Conservation (phyloP, 2,329 filamentous ascomycete species). For the Dothideomycetes sp. region DNA sequence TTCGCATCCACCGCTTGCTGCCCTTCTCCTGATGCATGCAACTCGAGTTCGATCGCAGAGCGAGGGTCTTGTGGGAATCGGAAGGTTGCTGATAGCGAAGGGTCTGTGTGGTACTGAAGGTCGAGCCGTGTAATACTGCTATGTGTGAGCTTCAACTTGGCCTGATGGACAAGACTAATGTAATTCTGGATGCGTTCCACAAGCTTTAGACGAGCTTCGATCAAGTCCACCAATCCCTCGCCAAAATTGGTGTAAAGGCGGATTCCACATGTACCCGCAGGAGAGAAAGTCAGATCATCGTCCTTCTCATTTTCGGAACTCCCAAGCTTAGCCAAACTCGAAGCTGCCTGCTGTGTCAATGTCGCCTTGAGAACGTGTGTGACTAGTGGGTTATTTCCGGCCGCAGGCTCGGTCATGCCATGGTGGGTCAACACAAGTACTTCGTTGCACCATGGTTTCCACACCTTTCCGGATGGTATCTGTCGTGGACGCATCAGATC, state of each 20-base stretch:
- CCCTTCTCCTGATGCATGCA: slow-evolving; percentile 35
- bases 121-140: slow-evolving; percentile 52
- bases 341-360: slow-evolving; percentile 21
- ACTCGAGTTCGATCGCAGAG: slow-evolving; percentile 43
- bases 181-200: slow-evolving; percentile 63
- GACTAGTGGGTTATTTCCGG: slow-evolving; percentile 12
- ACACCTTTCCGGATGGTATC: background rate
- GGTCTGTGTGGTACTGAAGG: slow-evolving; percentile 51
- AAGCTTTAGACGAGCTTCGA: slow-evolving; percentile 50
- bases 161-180: slow-evolving; percentile 51
- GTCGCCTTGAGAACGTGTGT: slow-evolving; percentile 29
- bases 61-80: slow-evolving; percentile 20
- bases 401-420: slow-evolving; percentile 8
- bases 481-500: slow-evolving; percentile 3
- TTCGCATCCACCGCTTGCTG: slow-evolving; percentile 9
- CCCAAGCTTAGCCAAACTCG: slow-evolving; percentile 27
- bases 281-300: slow-evolving; percentile 51
- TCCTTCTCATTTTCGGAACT: slow-evolving; percentile 34
- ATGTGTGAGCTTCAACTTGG: slow-evolving; percentile 46
- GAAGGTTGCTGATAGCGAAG: slow-evolving; percentile 12
- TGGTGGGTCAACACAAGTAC: slow-evolving; percentile 15
- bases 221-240: slow-evolving; percentile 45
- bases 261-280: slow-evolving; percentile 52
- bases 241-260: slow-evolving; percentile 49
- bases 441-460: slow-evolving; percentile 9